Base-by-base conservation (phyloP, 495 filamentous ascomycete genomes). In the Penicillium ucsense region DNA sequence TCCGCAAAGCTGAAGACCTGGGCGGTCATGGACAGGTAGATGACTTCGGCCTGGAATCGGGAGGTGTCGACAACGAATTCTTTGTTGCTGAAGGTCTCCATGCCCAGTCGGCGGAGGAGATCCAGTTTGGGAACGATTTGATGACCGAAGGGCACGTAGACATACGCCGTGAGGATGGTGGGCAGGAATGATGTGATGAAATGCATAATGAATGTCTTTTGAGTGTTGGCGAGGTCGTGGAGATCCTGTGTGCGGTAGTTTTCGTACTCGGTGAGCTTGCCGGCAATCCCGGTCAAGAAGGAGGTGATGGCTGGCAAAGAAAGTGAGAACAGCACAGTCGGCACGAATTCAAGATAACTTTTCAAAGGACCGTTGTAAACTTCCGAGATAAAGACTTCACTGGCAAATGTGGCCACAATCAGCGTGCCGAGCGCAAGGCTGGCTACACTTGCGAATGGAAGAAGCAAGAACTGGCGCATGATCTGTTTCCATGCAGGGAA, bases 131-230 rank as follows among this genome's bases (percentile, higher is more conserved):
- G 90, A 0, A 94, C 81, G 35, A 98, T 79, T 35, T 84, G 55
- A 49, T 77, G 80, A 7, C 85, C 92, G 62, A 98, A 98, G 0
- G 91, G 92, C 9, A 98, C 87, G 53, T 98, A 98, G 43, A 97
- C 80, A 56, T 95, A 98, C 3, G 92, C 89, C 0, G 91, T 97
- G 3, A 98, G 73, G 62, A 95, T 84, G 32, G 95, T 84, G 0
- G 88, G 85, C 4, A 95, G 77, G 60, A 95, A 98, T 0, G 90
- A 89, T 10, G 88, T 95, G 64, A 98, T 92, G 61, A 96, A 94
- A 68, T 95, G 94, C 60, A 98, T 77, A 10, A 96, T 79, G 57
- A 98, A 96, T 8, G 89, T 81, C 68, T 98, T 98, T 46, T 82
- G 76, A 3, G 89, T 89, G 56, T 95, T 79, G 2, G 89, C 82